A percentile compares a stretch with the other conserved stretches of the same genome.
phyloP scores from a whole-genome alignment of 192 early-diverging fungal genomes.

The Phlyctochytrium arcticum region DNA sequence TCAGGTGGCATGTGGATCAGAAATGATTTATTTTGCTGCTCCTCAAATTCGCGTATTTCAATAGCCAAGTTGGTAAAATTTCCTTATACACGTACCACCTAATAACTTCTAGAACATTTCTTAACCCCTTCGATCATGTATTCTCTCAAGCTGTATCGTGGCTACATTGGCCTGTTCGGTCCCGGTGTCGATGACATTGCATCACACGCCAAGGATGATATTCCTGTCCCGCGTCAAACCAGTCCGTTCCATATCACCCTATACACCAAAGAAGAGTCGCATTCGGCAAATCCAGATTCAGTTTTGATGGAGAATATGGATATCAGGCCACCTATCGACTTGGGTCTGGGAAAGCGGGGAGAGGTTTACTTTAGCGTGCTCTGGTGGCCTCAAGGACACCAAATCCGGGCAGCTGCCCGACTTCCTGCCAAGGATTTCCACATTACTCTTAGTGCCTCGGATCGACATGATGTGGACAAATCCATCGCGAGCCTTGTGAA shows the following conservation, averaged over 20 bases:
- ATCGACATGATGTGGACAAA: slow-evolving; percentile 14
- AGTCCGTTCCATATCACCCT: not conserved
- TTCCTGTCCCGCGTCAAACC: not conserved
- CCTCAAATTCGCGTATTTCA: too few species aligned
- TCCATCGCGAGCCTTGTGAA: not conserved
- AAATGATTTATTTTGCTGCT: too few species aligned
- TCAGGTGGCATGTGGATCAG: too few species aligned
- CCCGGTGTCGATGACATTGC: not conserved
- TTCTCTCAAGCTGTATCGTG: too few species aligned
- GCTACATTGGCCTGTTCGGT: not conserved
- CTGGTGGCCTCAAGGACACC: slow-evolving; percentile 24
- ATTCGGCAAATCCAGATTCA: too few species aligned
- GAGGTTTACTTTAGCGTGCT: slow-evolving; percentile 17
- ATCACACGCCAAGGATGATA: not conserved
- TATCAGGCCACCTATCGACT: too few species aligned
- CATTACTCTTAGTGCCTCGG: slow-evolving; percentile 22
- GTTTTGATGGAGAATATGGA: too few species aligned
- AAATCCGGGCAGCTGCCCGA: slow-evolving; percentile 13
- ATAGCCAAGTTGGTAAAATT: too few species aligned
- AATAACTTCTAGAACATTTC: too few species aligned
- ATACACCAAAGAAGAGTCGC: slow-evolving; percentile 2
- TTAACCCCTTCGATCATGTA: too few species aligned
- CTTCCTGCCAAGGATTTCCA: slow-evolving; percentile 31
- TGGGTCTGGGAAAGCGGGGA: not conserved
- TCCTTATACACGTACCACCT: too few species aligned